phyloP scores from a whole-genome alignment of 2,329 filamentous ascomycete species.

The Emergomyces africanus region DNA sequence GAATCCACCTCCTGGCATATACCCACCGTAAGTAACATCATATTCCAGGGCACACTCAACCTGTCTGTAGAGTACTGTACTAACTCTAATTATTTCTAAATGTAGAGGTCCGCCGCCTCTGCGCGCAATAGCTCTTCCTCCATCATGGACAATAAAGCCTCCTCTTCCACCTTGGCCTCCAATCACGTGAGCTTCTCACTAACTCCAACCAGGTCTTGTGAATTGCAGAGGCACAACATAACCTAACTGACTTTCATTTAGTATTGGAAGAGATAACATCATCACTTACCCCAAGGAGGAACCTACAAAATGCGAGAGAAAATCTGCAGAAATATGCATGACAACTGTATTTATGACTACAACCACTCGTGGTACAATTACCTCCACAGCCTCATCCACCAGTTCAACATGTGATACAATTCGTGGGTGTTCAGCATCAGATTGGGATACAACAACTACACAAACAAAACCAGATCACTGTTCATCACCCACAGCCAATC shows the following conservation, averaged over 20 bases:
- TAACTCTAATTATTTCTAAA: neutral
- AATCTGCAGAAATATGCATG: neutral
- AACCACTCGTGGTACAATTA: neutral
- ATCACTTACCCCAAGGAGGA: constrained; percentile 2
- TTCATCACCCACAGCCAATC: neutral
- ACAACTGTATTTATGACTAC: neutral
- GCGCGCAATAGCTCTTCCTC: neutral
- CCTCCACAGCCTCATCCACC: neutral
- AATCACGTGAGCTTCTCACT: neutral
- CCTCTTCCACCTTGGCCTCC: neutral
- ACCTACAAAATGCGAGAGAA: neutral
- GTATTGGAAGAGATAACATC: neutral
- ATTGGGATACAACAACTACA: neutral
- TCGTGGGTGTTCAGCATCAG: neutral
- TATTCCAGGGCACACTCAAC: neutral
- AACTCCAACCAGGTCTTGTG: neutral
- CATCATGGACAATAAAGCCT: neutral
- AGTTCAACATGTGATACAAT: neutral
- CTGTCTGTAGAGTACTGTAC: too few relatives aligned
- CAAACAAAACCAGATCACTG: neutral
- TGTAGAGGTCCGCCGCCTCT: neutral
- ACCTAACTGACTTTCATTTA: neutral
- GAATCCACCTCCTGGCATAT: neutral
- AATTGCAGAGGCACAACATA: neutral
- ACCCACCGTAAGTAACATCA: neutral